phyloP scores from a whole-genome alignment of 1,139 yeast genomes.

The Taphrina communis region DNA sequence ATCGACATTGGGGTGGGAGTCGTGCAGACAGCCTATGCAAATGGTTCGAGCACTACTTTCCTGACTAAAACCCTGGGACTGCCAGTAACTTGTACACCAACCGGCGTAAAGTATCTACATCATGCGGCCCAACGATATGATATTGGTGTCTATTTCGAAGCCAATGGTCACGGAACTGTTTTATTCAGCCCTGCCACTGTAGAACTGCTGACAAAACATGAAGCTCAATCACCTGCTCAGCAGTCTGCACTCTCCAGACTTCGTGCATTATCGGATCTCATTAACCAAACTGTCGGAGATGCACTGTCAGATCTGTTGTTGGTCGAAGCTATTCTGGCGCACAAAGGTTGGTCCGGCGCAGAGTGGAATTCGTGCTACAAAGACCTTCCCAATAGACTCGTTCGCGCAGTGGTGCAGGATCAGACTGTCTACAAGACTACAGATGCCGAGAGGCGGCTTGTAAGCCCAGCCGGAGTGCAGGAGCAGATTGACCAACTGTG shows the following conservation, averaged over 20 bases:
- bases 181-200: slow-evolving; percentile 70
- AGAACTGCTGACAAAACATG: slow-evolving; percentile 51
- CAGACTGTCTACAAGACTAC: slow-evolving; percentile 80
- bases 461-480: slow-evolving; percentile 80
- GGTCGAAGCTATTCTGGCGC: slow-evolving; percentile 69
- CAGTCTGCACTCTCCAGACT: slow-evolving; percentile 60
- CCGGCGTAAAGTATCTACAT: slow-evolving; percentile 96
- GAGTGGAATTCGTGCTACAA: slow-evolving; percentile 79
- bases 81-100: slow-evolving; percentile 88
- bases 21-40: slow-evolving; percentile 97
- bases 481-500: slow-evolving; percentile 70
- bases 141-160: slow-evolving; percentile 94
- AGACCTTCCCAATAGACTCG: slow-evolving; percentile 84
- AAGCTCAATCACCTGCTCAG: slow-evolving; percentile 53
- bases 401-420: slow-evolving; percentile 82
- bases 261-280: slow-evolving; percentile 66
- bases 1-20: slow-evolving; percentile 67
- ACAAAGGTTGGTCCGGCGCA: slow-evolving; percentile 63
- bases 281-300: slow-evolving; percentile 97
- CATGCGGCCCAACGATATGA: slow-evolving; percentile 84
- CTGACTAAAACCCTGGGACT: slow-evolving; percentile 65
- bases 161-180: slow-evolving; percentile 99
- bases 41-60: slow-evolving; percentile 85
- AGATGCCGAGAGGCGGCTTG: slow-evolving; percentile 79
- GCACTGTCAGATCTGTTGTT: slow-evolving; percentile 87